Base-by-base conservation (phyloP, 2,329 filamentous ascomycete species). In the Exophiala alcalophila region DNA sequence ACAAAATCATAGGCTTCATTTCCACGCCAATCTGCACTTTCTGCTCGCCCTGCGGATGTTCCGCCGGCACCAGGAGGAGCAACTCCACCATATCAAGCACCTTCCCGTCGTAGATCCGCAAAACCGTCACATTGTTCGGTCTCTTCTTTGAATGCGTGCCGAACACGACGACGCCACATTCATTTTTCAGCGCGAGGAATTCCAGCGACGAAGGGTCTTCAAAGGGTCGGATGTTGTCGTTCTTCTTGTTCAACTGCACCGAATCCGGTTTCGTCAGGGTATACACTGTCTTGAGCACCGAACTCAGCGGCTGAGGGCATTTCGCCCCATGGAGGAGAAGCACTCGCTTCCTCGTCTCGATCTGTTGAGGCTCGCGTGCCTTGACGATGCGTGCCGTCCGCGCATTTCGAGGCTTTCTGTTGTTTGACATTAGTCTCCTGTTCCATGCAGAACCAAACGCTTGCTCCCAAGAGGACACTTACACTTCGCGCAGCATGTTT, bases 181-280 rank as follows among this genome's bases (percentile, higher is more conserved):
- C 92, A 69, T 98, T 98, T 73, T 97, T 98, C 63, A 90, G 83
- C 51, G 84, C 84, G 73, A 98, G 90, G 73, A 98, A 98, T 68
- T 96, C 88, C 55, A 97, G 78, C 39, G 85, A 91, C 19, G 83
- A 74, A 52, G 85, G 72, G 64, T 94, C 89, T 66, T 96, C 91
- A 66, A 98, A 98, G 2, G 92, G 92, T 66, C 92, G 89, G 58
- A 95, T 84, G 56, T 69, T 69, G 49, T 81, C 76, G 68, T 98
- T 98, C 74, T 97, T 97, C 78, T 97, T 98, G 68, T 81, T 86
- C 72, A 98, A 95, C 56, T 90, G 89, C 66, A 94, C 84, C 53
- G 83, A 83, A 49, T 91, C 76, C 2, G 90, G 89, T 60, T 85
- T 82, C 58, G 91, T 90, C 61, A 98, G 74, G 34, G 86, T 78